Percentiles rank a stretch among this genome's conserved stretches.
These are phyloP conservation scores for Barnettozyma populi DNA, from an alignment of 805 yeast genomes.

Conservation along the genomic window DNA sequence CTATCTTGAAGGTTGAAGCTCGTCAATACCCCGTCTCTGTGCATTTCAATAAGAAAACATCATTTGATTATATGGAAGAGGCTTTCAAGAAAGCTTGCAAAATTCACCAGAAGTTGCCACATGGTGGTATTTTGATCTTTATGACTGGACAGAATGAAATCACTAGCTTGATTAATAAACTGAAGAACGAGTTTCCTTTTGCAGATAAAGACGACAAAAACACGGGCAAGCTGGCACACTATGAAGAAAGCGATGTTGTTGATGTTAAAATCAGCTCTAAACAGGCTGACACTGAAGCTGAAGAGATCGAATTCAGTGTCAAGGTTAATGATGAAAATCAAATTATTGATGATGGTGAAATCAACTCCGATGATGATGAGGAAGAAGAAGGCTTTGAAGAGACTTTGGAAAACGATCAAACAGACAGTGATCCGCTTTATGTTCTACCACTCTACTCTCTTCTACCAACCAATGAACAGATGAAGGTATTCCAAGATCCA, in stretches of 20 bases:
- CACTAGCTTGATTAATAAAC: constrained; percentile 60
- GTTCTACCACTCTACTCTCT: constrained; percentile 91
- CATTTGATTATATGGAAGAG: constrained; percentile 76
- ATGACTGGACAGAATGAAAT: constrained; percentile 96
- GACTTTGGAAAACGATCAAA: constrained; percentile 61
- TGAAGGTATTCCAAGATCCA: constrained; percentile 83
- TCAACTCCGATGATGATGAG: constrained; percentile 35
- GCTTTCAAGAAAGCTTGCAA: constrained; percentile 80
- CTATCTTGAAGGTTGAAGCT: constrained; percentile 83
- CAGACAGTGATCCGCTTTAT: constrained; percentile 71
- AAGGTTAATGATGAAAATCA: constrained; percentile 29
- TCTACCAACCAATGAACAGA: constrained; percentile 90
- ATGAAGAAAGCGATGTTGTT: constrained; percentile 28
- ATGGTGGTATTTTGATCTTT: constrained; percentile 89
- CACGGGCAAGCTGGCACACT: constrained; percentile 10
- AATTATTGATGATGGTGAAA: constrained; percentile 33
- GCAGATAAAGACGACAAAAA: constrained; percentile 25
- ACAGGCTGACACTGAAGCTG: constrained; percentile 73
- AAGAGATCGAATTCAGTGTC: constrained; percentile 76
- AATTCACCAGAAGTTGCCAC: constrained; percentile 81
- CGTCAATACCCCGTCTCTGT: constrained; percentile 91
- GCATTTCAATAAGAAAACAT: constrained; percentile 82
- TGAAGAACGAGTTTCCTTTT: constrained; percentile 66
- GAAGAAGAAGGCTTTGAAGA: constrained; percentile 66
- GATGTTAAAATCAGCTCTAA: constrained; percentile 49